Evolutionary conservation across 768 basidiomycete species (phyloP), one percentile per base, ranked within the genome.

Genomic region (Agaricus subrufescens): DNA sequence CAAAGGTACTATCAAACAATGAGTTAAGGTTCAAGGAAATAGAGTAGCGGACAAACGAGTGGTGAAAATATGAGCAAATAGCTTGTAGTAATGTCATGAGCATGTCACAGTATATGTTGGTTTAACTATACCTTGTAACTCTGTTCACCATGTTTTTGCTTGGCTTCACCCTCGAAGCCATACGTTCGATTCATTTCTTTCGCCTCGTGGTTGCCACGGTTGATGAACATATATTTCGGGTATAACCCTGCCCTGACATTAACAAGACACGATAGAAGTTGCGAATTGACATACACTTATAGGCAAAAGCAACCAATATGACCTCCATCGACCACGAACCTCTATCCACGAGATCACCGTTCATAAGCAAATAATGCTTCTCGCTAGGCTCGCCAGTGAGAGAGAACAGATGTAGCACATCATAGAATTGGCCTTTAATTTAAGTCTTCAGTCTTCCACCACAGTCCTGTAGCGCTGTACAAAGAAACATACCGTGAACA

Each of bases 281-380:
- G 43, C 44, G 14, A 46, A 26, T 38, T 5, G 50, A 70, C 86
- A 65, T 61, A 88, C 91, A 98, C 78, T 99, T 99, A 72, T 89
- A 97, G 10, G 95, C 91, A 66, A 99, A 92, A 4, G 95, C 87
- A 14, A 90, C 86, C 59, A 98, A 73, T 57, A 95, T 94, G 56
- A 98, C 91, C 70, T 94, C 94, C 55, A 92, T 86, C 10, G 89
- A 91, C 91, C 92, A 94, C 27, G 89, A 91, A n/a, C 95, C 95
- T 59, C 96, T 85, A 69, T 99, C 96, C 38, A 99, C 96, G 46
- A 98, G 86, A 75, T 99, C 96, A 9, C 94, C 91, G 67, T 93
- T 94, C 87, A 94, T 94, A 50, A 95, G 72, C 47, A 94, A 68
- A 62, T 86, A 87, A 62, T 98, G 96, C n/a, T 83, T 85, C 54